Percentiles rank a stretch among this genome's conserved stretches.
Evolutionary conservation across 2,329 filamentous ascomycete species (phyloP).

Genomic region (Fusarium torreyae): DNA sequence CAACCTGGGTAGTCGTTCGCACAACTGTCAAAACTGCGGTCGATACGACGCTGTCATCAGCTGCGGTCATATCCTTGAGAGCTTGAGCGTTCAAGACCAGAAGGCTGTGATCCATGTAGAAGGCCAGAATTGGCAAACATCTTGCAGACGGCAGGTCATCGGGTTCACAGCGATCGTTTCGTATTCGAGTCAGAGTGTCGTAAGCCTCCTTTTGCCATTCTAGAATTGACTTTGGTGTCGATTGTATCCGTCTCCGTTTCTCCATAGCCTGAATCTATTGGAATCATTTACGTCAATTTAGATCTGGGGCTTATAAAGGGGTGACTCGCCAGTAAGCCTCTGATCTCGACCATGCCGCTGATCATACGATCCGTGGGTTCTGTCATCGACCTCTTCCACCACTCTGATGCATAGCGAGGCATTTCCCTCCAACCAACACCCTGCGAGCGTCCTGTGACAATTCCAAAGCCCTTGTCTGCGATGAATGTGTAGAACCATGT

Average conservation of each 20-base stretch:
- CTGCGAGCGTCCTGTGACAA: constrained; percentile 12
- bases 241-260: neutral
- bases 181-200: neutral
- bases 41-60: neutral
- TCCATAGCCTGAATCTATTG: constrained; percentile 11
- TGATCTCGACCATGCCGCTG: constrained; percentile 14
- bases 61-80: neutral
- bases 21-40: constrained; percentile 3
- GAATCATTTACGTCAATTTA: neutral
- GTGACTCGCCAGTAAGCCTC: constrained; percentile 9
- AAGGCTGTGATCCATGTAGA: constrained; percentile 24
- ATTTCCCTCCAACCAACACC: constrained; percentile 23
- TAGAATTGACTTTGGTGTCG: neutral
- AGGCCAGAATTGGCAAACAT: constrained; percentile 1
- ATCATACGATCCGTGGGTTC: constrained; percentile 23
- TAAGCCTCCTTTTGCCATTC: constrained; percentile 25
- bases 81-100: constrained; percentile 17
- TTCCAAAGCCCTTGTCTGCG: constrained; percentile 21
- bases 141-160: constrained; percentile 8
- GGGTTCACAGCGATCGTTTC: constrained; percentile 6
- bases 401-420: constrained; percentile 8
- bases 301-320: no score
- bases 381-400: constrained; percentile 17
- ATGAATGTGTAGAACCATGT: constrained; percentile 17
- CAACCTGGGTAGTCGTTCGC: constrained; percentile 5